These are phyloP conservation scores for Diaporthe sp. DNA, from an alignment of 2,329 filamentous ascomycete species.

Conservation along the genomic window DNA sequence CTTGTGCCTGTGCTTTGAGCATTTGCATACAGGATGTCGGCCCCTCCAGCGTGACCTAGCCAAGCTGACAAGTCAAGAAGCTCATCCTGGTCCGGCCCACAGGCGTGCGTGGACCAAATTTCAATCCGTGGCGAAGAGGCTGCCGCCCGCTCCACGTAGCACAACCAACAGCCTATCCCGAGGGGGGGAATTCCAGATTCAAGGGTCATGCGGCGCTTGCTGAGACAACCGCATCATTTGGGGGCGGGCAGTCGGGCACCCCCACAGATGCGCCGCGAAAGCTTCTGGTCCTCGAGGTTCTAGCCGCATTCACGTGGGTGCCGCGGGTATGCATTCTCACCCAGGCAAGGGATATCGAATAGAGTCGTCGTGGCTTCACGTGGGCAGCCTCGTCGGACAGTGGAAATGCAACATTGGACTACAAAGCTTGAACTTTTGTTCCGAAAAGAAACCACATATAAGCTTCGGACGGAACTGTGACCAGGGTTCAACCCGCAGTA, in stretches of 20 bases:
- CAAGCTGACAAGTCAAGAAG: not conserved
- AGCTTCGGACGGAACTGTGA: too few relatives aligned
- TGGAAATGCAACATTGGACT: too few relatives aligned
- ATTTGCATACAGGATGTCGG: not conserved
- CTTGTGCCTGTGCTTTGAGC: not conserved
- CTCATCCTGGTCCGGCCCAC: not conserved
- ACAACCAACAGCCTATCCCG: not conserved
- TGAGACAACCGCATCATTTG: slow-evolving; percentile 1
- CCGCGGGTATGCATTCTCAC: not conserved
- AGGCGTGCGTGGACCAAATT: slow-evolving; percentile 19
- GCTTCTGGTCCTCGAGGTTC: not conserved
- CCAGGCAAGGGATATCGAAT: not conserved
- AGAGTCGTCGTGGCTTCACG: not conserved
- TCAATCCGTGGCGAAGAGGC: not conserved
- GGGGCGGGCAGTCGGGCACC: not conserved
- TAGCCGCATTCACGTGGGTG: slow-evolving; percentile 1
- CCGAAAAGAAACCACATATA: too few relatives aligned
- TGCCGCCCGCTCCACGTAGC: not conserved
- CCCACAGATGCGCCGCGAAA: not conserved
- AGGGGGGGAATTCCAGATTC: not conserved
- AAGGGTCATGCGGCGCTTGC: slow-evolving; percentile 18
- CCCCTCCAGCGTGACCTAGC: not conserved
- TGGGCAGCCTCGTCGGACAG: not conserved
- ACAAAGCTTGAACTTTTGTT: too few relatives aligned
- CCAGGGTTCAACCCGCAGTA: too few relatives aligned